Conservation (phyloP, 805 yeast genomes). For the Wickerhamiella australiensis region DNA sequence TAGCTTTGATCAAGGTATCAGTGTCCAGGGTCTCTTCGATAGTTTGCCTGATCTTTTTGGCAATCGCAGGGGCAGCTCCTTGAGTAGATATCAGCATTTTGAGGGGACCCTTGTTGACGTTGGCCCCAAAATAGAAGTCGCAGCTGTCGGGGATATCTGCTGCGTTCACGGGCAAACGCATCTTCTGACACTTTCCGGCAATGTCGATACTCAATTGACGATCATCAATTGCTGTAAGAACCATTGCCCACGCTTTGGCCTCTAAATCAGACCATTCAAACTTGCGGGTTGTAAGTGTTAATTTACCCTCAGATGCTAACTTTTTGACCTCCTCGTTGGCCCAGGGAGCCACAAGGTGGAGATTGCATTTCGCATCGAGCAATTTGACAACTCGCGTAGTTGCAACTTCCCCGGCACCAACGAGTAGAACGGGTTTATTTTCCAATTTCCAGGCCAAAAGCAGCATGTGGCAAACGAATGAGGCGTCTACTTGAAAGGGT, state of each 20-base stretch:
- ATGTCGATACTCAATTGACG: slow-evolving; percentile 46
- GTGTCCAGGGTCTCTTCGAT: slow-evolving; percentile 35
- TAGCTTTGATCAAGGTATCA: slow-evolving; percentile 40
- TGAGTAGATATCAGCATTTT: slow-evolving; percentile 76
- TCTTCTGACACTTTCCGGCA: slow-evolving; percentile 39
- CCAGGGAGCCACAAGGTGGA: slow-evolving; percentile 49
- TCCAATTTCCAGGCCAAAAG: slow-evolving; percentile 20
- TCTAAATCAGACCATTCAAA: slow-evolving; percentile 22
- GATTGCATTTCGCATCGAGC: slow-evolving; percentile 54
- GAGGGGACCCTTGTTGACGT: slow-evolving; percentile 56
- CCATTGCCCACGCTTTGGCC: slow-evolving; percentile 42
- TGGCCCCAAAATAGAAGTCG: slow-evolving; percentile 77
- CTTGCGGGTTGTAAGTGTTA: slow-evolving; percentile 15
- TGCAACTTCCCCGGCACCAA: slow-evolving; percentile 64
- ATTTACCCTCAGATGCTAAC: slow-evolving; percentile 16
- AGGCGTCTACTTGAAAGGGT: background rate
- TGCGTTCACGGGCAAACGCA: slow-evolving; percentile 50
- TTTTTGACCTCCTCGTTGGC: slow-evolving; percentile 39
- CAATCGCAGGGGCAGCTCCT: slow-evolving; percentile 69
- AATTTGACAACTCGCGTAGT: slow-evolving; percentile 55
- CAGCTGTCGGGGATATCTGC: slow-evolving; percentile 79
- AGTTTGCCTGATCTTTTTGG: slow-evolving; percentile 47
- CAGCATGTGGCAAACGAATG: slow-evolving; percentile 13
- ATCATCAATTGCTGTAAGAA: slow-evolving; percentile 65
- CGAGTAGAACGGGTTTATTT: slow-evolving; percentile 52